A percentile compares a stretch with the other conserved stretches of the same genome.
Conservation (phyloP, 108 stramenopile genomes). For the Skeletonema tropicum region DNA sequence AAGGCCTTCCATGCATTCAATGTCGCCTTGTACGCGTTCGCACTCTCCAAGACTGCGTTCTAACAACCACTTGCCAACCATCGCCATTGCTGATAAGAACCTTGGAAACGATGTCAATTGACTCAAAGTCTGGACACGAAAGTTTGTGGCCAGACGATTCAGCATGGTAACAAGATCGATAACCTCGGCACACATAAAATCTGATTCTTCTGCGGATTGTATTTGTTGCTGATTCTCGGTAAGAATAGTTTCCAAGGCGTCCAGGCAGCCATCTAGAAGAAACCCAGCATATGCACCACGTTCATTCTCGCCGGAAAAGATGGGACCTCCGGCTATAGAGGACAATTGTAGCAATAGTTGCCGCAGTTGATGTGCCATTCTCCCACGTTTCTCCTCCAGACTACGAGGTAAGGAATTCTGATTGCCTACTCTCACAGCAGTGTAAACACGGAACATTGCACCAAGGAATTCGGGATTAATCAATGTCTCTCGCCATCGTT, state of each 20-base stretch:
- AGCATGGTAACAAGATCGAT: slow-evolving; percentile 62
- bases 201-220: slow-evolving; percentile 16
- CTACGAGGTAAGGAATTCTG: not conserved
- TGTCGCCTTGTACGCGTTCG: slow-evolving; percentile 62
- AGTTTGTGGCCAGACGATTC: slow-evolving; percentile 70
- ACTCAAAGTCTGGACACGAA: slow-evolving; percentile 49
- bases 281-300: slow-evolving; percentile 62
- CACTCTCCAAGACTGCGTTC: slow-evolving; percentile 70
- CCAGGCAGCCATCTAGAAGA: slow-evolving; percentile 69
- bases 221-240: slow-evolving; percentile 35
- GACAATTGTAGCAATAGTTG: slow-evolving; percentile 74
- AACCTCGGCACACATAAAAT: slow-evolving; percentile 52
- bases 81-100: slow-evolving; percentile 55
- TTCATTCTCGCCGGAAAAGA: slow-evolving; percentile 59
- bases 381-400: slow-evolving; percentile 17
- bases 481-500: slow-evolving; percentile 61
- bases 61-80: slow-evolving; percentile 60
- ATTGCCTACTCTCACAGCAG: slow-evolving; percentile 23
- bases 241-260: slow-evolving; percentile 46
- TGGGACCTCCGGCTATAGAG: slow-evolving; percentile 61
- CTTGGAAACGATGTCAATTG: slow-evolving; percentile 55
- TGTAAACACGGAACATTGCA: slow-evolving; percentile 61
- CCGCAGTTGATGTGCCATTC: slow-evolving; percentile 63
- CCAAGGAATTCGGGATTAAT: slow-evolving; percentile 70
- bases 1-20: slow-evolving; percentile 66